Conservation (phyloP, 2,329 filamentous ascomycete genomes). For the Cladosporium sp. region DNA sequence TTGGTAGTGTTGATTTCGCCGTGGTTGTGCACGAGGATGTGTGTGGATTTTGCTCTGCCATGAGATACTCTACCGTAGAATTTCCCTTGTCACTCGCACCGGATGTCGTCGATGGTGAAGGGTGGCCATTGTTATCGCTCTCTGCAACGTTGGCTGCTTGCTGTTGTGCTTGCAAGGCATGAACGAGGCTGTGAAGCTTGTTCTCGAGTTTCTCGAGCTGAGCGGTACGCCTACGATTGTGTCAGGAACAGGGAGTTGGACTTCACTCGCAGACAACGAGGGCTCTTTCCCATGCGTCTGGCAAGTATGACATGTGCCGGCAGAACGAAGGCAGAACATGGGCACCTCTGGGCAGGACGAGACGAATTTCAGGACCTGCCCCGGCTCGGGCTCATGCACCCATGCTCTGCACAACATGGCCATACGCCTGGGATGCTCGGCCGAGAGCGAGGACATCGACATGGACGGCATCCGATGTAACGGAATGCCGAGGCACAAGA, state of each 20-base stretch:
- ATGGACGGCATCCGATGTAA: too few species aligned
- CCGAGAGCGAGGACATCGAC: too few species aligned
- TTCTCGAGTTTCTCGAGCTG: slow-evolving; percentile 30
- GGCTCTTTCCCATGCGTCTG: too few species aligned
- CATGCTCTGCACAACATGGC: too few species aligned
- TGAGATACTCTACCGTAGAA: background rate
- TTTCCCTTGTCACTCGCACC: background rate
- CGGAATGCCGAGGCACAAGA: background rate
- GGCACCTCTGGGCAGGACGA: too few species aligned
- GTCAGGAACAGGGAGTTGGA: slow-evolving; percentile 1
- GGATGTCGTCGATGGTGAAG: slow-evolving; percentile 4
- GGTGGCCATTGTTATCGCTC: background rate
- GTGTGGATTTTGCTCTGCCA: too few species aligned
- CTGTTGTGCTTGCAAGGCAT: slow-evolving; percentile 18
- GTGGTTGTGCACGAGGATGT: too few species aligned
- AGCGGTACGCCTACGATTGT: slow-evolving; percentile 23
- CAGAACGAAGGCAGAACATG: too few species aligned
- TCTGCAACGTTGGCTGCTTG: background rate
- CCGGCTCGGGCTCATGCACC: too few species aligned
- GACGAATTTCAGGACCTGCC: too few species aligned
- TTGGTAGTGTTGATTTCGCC: background rate
- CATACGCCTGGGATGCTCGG: too few species aligned
- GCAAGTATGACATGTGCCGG: too few species aligned
- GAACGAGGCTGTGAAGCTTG: slow-evolving; percentile 30
- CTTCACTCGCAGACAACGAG: background rate